These are phyloP conservation scores for Saccharomycopsis malanga DNA, from an alignment of 805 yeast genomes.

Conservation along the genomic window DNA sequence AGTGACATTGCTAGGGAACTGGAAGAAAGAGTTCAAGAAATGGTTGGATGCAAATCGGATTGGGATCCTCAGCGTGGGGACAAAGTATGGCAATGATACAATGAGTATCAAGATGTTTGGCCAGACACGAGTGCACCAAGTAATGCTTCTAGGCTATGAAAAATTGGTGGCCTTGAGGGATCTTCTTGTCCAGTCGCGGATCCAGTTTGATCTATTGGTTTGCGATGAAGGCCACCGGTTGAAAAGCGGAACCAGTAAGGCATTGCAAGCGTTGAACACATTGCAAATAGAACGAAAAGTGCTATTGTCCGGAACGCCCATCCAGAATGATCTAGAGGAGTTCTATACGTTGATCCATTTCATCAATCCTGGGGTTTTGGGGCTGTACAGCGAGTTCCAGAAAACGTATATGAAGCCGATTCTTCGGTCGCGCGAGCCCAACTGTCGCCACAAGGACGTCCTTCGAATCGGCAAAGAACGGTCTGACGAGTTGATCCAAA, in stretches of 20 bases:
- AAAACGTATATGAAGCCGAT: constrained; percentile 65
- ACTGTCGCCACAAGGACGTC: constrained; percentile 42
- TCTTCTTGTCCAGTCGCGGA: constrained; percentile 27
- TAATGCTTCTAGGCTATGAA: constrained; percentile 83
- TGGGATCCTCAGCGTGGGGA: constrained; percentile 56
- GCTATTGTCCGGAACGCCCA: constrained; percentile 82
- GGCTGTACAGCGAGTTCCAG: constrained; percentile 52
- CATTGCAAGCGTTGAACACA: constrained; percentile 52
- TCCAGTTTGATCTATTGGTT: constrained; percentile 58
- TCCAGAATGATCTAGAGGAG: constrained; percentile 85
- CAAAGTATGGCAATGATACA: constrained; percentile 46
- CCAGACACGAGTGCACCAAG: constrained; percentile 67
- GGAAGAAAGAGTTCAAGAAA: constrained; percentile 83
- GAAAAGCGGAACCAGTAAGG: constrained; percentile 67
- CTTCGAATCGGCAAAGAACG: constrained; percentile 51
- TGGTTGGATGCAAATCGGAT: constrained; percentile 70
- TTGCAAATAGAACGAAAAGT: constrained; percentile 52
- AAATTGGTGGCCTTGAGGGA: constrained; percentile 50
- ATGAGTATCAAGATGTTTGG: constrained; percentile 54
- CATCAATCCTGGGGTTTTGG: constrained; percentile 77
- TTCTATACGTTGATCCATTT: constrained; percentile 77
- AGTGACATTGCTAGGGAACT: constrained; percentile 77
- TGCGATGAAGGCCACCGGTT: constrained; percentile 96
- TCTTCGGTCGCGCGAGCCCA: constrained; percentile 54
- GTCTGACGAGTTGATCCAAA: constrained; percentile 53